Base-by-base conservation (phyloP, 352 stramenopile species). In the Thalassiosira livingstoniorum region DNA sequence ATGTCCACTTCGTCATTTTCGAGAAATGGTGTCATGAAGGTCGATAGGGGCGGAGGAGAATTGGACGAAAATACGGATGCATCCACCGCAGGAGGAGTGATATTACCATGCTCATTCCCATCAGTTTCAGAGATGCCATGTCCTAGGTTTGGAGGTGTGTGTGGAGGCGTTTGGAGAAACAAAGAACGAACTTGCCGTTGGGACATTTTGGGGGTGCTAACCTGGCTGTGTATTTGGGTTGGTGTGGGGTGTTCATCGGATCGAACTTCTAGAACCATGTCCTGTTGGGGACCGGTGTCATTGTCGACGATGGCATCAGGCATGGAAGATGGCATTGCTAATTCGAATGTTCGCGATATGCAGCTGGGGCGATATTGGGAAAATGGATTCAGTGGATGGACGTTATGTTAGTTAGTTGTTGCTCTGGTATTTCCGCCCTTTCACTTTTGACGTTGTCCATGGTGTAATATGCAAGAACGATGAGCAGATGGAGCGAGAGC, bases 201-300 rank as follows among this genome's bases (percentile, higher is more conserved):
- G 42, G 58, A 75, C 42, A 74, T 81, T 23, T 75, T 74, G 27
- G 72, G 65, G 21, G 78, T 81, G 54, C 78, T 82, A 43, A 82
- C 47, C 47, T 79, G 68, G 55, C 74, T 82, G 37, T 66, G 29
- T 35, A 32, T 66, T 13, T 42, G 64, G 21, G 34, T 54, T 18
- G 37, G 27, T 31, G 51, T 62, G 11, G 25, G 62, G 42, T n/a
- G 39, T n/a, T n/a, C n/a, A 42, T 11, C 13, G 29, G 21, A 27
- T 39, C 57, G 25, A 27, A 57, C 13, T 34, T 58, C 39, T 15
- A 32, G 23, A 80, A 1, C 23, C 32, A 31, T 15, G 63, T 31
- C 29, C 37, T 68, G 61, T 37, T 60, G 62, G 55, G 5, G 62
- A 53, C 60, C 53, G 25, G 62, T 68, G 63, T 35, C 35, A 18